phyloP scores from a whole-genome alignment of 2,329 filamentous ascomycete species.

The Cadophora gregata region DNA sequence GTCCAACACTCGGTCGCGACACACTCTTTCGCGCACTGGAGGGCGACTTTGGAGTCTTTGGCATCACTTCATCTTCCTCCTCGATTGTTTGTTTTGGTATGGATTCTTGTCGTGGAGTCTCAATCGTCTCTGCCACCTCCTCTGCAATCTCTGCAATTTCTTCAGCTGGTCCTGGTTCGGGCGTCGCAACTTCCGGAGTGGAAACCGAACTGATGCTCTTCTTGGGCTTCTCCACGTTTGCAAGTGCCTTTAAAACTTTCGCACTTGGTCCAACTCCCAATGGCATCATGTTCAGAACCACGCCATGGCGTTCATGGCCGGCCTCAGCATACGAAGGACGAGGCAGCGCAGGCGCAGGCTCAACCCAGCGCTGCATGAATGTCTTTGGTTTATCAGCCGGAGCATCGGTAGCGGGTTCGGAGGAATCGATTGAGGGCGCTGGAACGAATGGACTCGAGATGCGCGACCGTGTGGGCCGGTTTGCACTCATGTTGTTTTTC shows the following conservation, averaged over 20 bases:
- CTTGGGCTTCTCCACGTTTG: constrained; percentile 26
- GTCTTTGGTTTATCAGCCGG: constrained; percentile 34
- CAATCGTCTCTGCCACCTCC: constrained; percentile 7
- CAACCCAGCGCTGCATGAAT: constrained; percentile 53
- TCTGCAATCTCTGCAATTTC: constrained; percentile 6
- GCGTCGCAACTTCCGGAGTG: constrained; percentile 37
- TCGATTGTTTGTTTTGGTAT: constrained; percentile 9
- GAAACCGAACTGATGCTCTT: constrained; percentile 36
- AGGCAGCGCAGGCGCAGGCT: constrained; percentile 59
- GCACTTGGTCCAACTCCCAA: constrained; percentile 73
- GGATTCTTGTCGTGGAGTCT: constrained; percentile 5
- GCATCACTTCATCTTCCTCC: constrained; percentile 14
- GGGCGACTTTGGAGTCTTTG: constrained; percentile 27
- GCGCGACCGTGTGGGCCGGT: constrained; percentile 41
- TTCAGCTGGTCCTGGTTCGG: constrained; percentile 32
- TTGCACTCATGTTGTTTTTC: constrained; percentile 25
- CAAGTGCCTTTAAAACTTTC: constrained; percentile 49
- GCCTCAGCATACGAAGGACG: constrained; percentile 76
- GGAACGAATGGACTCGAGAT: constrained; percentile 38
- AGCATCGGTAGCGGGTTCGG: constrained; percentile 25
- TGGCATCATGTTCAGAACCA: constrained; percentile 83
- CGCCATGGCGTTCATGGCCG: constrained; percentile 74
- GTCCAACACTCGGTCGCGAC: constrained; percentile 28
- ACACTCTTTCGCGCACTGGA: constrained; percentile 31
- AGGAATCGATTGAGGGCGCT: constrained; percentile 10